Conservation (phyloP, 495 filamentous ascomycete species). For the Penicillium salamii region DNA sequence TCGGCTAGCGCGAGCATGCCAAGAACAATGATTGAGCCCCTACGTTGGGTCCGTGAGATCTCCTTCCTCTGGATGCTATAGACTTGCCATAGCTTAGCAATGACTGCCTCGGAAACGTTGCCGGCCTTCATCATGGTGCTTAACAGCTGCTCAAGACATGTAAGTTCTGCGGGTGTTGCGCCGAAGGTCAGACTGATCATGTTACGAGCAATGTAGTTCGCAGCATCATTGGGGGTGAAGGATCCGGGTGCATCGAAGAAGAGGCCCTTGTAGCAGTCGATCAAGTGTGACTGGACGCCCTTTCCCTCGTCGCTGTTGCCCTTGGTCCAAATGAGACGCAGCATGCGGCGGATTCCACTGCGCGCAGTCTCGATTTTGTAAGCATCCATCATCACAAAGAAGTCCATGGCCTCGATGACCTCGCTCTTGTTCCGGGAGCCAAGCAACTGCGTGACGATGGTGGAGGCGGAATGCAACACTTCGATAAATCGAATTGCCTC, state of each 20-base stretch:
- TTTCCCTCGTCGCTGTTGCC: slow-evolving; percentile 99
- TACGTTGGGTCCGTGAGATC: slow-evolving; percentile 86
- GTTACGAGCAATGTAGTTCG: slow-evolving; percentile 94
- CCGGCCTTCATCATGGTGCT: slow-evolving; percentile 97
- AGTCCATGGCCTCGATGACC: slow-evolving; percentile 98
- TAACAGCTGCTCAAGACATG: slow-evolving; percentile 88
- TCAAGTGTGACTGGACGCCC: slow-evolving; percentile 93
- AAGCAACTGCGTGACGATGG: slow-evolving; percentile 77
- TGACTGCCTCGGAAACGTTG: slow-evolving; percentile 78
- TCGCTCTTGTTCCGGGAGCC: slow-evolving; percentile 95
- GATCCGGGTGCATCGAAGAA: slow-evolving; percentile 92
- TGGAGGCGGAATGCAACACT: slow-evolving; percentile 79
- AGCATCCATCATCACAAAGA: slow-evolving; percentile 88
- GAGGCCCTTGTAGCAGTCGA: slow-evolving; percentile 92
- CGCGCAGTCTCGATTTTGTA: slow-evolving; percentile 94
- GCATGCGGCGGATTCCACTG: slow-evolving; percentile 85
- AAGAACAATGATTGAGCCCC: slow-evolving; percentile 92
- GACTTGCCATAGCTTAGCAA: slow-evolving; percentile 94
- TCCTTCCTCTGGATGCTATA: slow-evolving; percentile 92
- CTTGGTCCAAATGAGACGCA: slow-evolving; percentile 97
- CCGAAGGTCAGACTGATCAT: slow-evolving; percentile 99
- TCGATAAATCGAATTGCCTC: slow-evolving; percentile 95
- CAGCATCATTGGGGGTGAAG: slow-evolving; percentile 84
- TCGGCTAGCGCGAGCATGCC: slow-evolving; percentile 95
- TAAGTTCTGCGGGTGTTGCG: slow-evolving; percentile 88